Percentiles rank a stretch among this genome's conserved stretches.
Conservation (phyloP, 371 early-diverging fungal species). For the Saksenaea vasiformis region DNA sequence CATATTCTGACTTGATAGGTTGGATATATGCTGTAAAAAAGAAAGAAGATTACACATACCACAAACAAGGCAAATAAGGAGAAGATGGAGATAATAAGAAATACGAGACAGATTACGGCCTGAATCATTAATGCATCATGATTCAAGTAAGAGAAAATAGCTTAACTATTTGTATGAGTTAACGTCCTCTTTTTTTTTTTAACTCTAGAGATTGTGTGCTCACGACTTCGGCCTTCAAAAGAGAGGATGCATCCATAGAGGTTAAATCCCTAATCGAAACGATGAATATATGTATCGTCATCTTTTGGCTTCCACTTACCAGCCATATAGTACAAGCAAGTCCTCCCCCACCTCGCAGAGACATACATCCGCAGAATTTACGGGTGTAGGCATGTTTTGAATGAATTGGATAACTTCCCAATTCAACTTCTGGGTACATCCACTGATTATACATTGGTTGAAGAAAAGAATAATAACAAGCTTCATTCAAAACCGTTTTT, state of each 20-base stretch:
- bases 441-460: neutral
- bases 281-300: neutral
- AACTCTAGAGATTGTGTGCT: neutral
- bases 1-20: slow-evolving; percentile 9
- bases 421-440: slow-evolving; percentile 16
- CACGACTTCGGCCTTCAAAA: neutral
- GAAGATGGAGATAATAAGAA: slow-evolving; percentile 30
- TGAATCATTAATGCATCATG: slow-evolving; percentile 26
- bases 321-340: slow-evolving; percentile 24
- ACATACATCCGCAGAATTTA: slow-evolving; percentile 31
- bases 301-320: slow-evolving; percentile 1
- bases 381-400: slow-evolving; percentile 24
- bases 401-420: slow-evolving; percentile 10
- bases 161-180: slow-evolving; percentile 12
- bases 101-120: slow-evolving; percentile 32
- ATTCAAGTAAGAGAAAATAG: slow-evolving; percentile 41
- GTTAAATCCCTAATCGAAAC: neutral
- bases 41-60: slow-evolving; percentile 14
- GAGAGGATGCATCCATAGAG: neutral
- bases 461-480: neutral
- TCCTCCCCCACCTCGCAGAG: slow-evolving; percentile 20
- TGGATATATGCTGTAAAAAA: neutral
- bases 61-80: slow-evolving; percentile 28
- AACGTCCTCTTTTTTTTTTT: neutral
- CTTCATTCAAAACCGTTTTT: neutral